Conservation (phyloP, 2,329 filamentous ascomycete species). For the Aspergillus sp. region DNA sequence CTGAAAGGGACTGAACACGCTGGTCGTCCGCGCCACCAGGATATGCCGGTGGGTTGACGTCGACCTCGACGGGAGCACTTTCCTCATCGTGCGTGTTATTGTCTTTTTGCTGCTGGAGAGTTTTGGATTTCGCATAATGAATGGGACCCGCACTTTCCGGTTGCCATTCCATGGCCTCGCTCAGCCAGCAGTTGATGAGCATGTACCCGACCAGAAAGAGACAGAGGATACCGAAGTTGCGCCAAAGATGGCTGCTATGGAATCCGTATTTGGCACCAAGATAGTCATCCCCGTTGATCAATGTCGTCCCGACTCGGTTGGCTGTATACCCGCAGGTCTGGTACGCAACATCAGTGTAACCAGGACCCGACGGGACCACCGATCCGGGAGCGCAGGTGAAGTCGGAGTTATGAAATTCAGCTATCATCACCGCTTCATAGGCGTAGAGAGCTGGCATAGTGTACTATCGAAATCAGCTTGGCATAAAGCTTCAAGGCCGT, state of each 20-base stretch:
- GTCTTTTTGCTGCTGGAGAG: conserved; percentile 4
- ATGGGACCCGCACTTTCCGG: conserved; percentile 53
- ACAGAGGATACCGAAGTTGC: conserved; percentile 67
- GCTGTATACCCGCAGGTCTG: conserved; percentile 53
- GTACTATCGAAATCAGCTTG: conserved; percentile 21
- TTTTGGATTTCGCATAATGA: conserved; percentile 55
- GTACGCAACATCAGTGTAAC: conserved; percentile 41
- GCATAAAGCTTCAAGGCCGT: neutral
- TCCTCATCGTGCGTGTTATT: conserved; percentile 16
- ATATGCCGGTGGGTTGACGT: conserved; percentile 12
- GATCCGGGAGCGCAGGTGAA: conserved; percentile 50
- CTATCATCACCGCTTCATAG: conserved; percentile 56
- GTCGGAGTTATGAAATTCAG: conserved; percentile 49
- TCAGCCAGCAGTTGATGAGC: conserved; percentile 56
- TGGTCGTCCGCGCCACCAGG: conserved; percentile 15
- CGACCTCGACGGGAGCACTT: conserved; percentile 17
- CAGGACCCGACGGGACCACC: conserved; percentile 49
- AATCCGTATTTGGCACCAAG: conserved; percentile 44
- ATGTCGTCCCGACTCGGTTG: conserved; percentile 40
- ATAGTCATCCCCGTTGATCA: conserved; percentile 47
- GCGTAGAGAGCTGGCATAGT: conserved; percentile 46
- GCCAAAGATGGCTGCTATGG: conserved; percentile 50
- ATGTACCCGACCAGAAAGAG: conserved; percentile 65
- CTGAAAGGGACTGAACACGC: conserved; percentile 31
- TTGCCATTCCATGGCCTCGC: conserved; percentile 56